Base-by-base conservation (phyloP, 2,329 filamentous ascomycete genomes). In the Penicillium sp. region DNA sequence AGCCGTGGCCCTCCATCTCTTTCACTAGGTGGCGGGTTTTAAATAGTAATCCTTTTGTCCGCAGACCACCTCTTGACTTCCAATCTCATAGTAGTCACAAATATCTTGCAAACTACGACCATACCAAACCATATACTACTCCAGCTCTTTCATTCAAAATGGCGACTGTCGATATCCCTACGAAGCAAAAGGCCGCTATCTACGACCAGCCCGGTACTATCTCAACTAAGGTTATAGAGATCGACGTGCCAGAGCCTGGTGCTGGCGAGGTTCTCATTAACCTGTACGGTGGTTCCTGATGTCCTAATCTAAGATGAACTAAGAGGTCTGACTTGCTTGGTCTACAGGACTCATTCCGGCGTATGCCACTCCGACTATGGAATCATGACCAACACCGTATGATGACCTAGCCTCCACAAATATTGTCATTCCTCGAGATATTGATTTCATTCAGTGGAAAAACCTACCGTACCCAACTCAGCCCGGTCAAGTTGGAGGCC, bases 121-220 rank as follows among this genome's bases (percentile, higher is more conserved):
- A 17, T 30, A 17, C 24, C 7, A 28, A 5, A 17, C 0, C 13
- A 15, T 12, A 47, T 10, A 47, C 13, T 28, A 15, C 1, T 40
- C 22, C 13, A 26, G 38, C 26, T 7, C 19, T 2, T 37, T 40
- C 35, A n/a, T n/a, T 33, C 26, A 71, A 49, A 7, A 79, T 79
- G 78, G 65, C 73, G 60, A 65, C 68, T n/a, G 67, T 76, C 38
- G 76, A 81, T 35, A 79, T 85, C 26, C 83, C 88, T 4, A 82
- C 83, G 70, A 88, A 84, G 63, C 85, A 89, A 75, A 89, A 88
- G 76, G 88, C 87, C 40, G 76, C 78, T 61, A 79, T 90, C 60
- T 90, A 89, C 71, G 87, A 90, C 76, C 83, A 87, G 70, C 88
- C 88, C 0, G 88, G 88, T 53, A 83, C 80, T 3, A 82, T 90